Evolutionary conservation across 352 stramenopile genomes (phyloP), one percentile per base, ranked within the genome.

Genomic region (Pseudoperonospora humuli): DNA sequence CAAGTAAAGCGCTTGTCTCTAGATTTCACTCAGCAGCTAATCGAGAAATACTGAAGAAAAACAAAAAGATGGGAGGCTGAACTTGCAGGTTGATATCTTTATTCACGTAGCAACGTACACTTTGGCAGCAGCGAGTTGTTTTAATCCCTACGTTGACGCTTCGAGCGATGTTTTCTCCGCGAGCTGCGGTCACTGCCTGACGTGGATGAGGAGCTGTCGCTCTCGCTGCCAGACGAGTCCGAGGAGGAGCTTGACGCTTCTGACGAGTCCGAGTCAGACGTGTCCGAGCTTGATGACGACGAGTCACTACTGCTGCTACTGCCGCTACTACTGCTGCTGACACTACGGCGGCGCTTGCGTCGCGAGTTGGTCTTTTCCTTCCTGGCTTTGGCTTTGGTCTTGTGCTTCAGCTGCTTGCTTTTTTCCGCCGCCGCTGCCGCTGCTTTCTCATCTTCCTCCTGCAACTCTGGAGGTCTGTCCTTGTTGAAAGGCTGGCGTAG

Each of bases 401-500:
- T 64, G 21, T 54, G 56, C 24, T 54, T 64, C 9, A 32, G 14
- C 18, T 57, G 61, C 40, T 68, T 69, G 24, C 9, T 43, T 42
- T 54, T 59, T 34, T 58, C 58, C 0, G 39, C 43, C 36, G 25
- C 24, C 13, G 42, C 18, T 9, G 40, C 57, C 13, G 42, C 18
- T 9, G 40, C 57, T 21, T 57, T 45, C 21, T 70, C 57, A 24
- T 69, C 57, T 25, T 78, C 67, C 24, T 74, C 57, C 24, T 57
- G 55, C 11, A 60, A 35, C 15, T 81, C 70, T 1, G 78, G 81
- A 0, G 78, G 78, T 47, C 73, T 79, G 18, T 93, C 81, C 49
- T 71, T 55, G 49, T 86, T 90, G 38, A 93, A 89, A 3, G 75
- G 73, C 61, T 87, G 78, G 10, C 81, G 81, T 14, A 91, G 50